A percentile compares a stretch with the other conserved stretches of the same genome.
These are phyloP conservation scores for Hypoxylon sp. DNA, from an alignment of 2,329 filamentous ascomycete genomes.

Conservation along the genomic window DNA sequence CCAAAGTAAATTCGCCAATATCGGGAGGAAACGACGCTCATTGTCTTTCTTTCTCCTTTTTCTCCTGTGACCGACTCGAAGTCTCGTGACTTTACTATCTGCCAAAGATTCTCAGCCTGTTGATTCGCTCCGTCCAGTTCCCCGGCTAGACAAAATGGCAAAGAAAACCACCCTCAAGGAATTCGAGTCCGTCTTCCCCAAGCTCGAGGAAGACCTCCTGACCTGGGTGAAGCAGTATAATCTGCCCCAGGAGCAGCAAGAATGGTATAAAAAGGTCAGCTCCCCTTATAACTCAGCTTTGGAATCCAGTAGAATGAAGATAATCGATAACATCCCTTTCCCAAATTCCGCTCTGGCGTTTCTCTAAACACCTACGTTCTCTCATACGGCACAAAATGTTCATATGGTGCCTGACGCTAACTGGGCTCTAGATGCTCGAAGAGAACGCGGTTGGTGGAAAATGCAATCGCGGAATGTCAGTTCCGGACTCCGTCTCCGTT, in stretches of 20 bases:
- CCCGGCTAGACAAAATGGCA: slow-evolving; percentile 63
- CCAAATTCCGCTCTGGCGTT: slow-evolving; percentile 35
- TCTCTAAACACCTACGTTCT: not conserved
- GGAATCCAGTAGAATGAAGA: slow-evolving; percentile 14
- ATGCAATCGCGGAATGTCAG: slow-evolving; percentile 98
- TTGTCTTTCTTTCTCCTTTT: not conserved
- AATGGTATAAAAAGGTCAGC: slow-evolving; percentile 87
- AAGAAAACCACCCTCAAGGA: slow-evolving; percentile 83
- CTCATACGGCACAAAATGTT: slow-evolving; percentile 11
- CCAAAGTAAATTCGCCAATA: slow-evolving; percentile 3
- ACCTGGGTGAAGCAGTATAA: slow-evolving; percentile 85
- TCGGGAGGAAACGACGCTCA: not conserved
- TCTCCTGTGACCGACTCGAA: not conserved
- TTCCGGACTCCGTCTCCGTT: slow-evolving; percentile 88
- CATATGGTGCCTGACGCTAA: slow-evolving; percentile 36
- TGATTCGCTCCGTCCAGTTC: not conserved
- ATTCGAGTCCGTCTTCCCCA: slow-evolving; percentile 91
- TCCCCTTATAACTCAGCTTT: not conserved
- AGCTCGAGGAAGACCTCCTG: slow-evolving; percentile 84
- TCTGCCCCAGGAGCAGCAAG: slow-evolving; percentile 80
- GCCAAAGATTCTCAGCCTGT: not conserved
- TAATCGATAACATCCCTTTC: not conserved
- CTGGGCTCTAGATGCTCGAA: slow-evolving; percentile 74
- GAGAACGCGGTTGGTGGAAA: slow-evolving; percentile 93
- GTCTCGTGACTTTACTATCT: not conserved